Conservation (phyloP, 2,329 filamentous ascomycete genomes). For the Cytospora mali region DNA sequence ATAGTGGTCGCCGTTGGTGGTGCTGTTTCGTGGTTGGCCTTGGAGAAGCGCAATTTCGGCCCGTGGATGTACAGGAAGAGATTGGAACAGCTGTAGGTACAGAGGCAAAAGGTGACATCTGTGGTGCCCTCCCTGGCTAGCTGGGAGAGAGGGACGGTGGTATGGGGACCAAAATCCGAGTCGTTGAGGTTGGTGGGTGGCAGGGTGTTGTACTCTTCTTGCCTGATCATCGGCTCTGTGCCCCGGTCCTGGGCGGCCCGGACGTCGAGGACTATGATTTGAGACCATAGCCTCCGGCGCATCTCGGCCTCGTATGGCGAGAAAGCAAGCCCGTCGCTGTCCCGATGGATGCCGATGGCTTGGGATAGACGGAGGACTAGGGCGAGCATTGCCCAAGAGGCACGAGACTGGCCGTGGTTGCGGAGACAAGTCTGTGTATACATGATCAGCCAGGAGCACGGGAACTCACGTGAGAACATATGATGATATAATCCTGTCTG, state of each 20-base stretch:
- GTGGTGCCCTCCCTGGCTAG: slow-evolving; percentile 38
- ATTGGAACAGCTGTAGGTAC: slow-evolving; percentile 43
- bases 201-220: slow-evolving; percentile 48
- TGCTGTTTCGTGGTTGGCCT: slow-evolving; percentile 22
- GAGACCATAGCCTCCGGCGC: slow-evolving; percentile 63
- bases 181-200: slow-evolving; percentile 59
- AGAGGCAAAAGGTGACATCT: slow-evolving; percentile 46
- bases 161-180: slow-evolving; percentile 48
- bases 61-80: slow-evolving; percentile 45
- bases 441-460: too few relatives aligned
- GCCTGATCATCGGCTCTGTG: slow-evolving; percentile 46
- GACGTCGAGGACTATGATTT: slow-evolving; percentile 63
- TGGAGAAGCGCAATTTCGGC: slow-evolving; percentile 32
- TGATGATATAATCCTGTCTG: not conserved
- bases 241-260: slow-evolving; percentile 58
- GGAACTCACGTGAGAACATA: too few relatives aligned
- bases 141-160: slow-evolving; percentile 37
- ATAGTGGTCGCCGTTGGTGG: slow-evolving; percentile 14
- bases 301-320: slow-evolving; percentile 60
- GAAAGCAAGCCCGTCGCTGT: slow-evolving; percentile 41
- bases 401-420: slow-evolving; percentile 40
- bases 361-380: slow-evolving; percentile 49
- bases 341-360: slow-evolving; percentile 46
- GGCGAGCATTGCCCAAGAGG: slow-evolving; percentile 46
- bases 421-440: slow-evolving; percentile 41